Conservation (phyloP, 2,329 filamentous ascomycete genomes). For the Parastagonospora nodorum region DNA sequence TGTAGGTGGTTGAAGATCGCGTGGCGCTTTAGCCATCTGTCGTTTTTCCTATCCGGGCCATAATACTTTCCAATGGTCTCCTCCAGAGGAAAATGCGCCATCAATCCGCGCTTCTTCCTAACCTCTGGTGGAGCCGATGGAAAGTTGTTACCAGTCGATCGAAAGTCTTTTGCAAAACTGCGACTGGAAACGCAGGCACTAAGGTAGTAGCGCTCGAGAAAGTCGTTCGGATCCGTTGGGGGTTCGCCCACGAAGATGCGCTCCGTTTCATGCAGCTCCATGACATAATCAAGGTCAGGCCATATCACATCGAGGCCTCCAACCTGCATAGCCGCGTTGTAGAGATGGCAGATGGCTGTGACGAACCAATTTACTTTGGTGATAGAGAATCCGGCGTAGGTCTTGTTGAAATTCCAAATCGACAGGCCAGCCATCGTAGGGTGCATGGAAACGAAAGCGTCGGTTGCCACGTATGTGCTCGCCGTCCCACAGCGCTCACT, state of each 20-base stretch:
- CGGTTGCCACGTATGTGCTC: not conserved
- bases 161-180: conserved; percentile 7
- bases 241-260: conserved; percentile 20
- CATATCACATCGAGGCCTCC: conserved; percentile 17
- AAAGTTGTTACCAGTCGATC: not conserved
- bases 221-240: conserved; percentile 18
- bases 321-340: conserved; percentile 23
- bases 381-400: conserved; percentile 12
- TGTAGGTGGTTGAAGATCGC: conserved; percentile 20
- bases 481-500: not conserved
- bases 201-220: conserved; percentile 9
- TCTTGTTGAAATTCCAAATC: conserved; percentile 11
- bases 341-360: conserved; percentile 18
- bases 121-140: not conserved
- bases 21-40: conserved; percentile 21
- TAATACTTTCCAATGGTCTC: conserved; percentile 17
- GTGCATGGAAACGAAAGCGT: conserved; percentile 13
- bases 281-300: conserved; percentile 26
- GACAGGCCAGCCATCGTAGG: conserved; percentile 17
- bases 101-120: conserved; percentile 15
- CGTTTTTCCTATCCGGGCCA: conserved; percentile 1
- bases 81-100: conserved; percentile 8
- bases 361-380: conserved; percentile 20
- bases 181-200: conserved; percentile 5
- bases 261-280: conserved; percentile 16